phyloP scores from a whole-genome alignment of 2,329 filamentous ascomycete genomes.

The Cordyceps farinosa region DNA sequence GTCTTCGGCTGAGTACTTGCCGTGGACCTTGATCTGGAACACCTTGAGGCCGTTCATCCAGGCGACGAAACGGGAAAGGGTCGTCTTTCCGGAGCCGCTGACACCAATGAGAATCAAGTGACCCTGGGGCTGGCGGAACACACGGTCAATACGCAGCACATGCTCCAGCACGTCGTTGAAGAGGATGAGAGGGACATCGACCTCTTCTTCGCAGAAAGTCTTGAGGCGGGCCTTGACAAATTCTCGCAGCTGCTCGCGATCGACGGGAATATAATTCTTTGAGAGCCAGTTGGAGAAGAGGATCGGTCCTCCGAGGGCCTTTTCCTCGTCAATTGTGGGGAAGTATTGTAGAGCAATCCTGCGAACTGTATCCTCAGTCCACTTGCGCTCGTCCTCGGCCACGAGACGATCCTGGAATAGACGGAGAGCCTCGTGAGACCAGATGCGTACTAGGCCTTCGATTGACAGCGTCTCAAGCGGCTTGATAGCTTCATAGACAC shows the following conservation, averaged over 20 bases:
- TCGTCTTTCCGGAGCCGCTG: constrained; percentile 97
- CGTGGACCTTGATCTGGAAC: constrained; percentile 99
- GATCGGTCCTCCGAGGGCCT: constrained; percentile 87
- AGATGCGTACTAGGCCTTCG: constrained; percentile 92
- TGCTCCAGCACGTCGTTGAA: constrained; percentile 99
- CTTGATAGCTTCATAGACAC: constrained; percentile 93
- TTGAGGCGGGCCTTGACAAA: constrained; percentile 96
- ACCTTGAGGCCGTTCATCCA: constrained; percentile 99
- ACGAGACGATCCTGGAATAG: constrained; percentile 98
- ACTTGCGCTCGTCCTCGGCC: constrained; percentile 86
- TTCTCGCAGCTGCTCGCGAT: constrained; percentile 89
- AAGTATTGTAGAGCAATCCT: constrained; percentile 88
- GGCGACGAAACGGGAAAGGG: constrained; percentile 92
- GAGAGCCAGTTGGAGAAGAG: constrained; percentile 99
- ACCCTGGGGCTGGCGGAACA: constrained; percentile 96
- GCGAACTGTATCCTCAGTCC: constrained; percentile 86
- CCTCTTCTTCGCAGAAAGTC: constrained; percentile 99
- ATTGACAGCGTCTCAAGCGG: constrained; percentile 83
- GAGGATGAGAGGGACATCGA: constrained; percentile 96
- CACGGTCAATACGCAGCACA: constrained; percentile 94
- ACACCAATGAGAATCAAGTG: constrained; percentile 98
- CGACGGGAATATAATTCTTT: constrained; percentile 96
- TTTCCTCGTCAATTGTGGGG: constrained; percentile 87
- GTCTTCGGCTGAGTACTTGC: constrained; percentile 96
- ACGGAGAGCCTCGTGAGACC: constrained; percentile 94